Conservation (phyloP, 2,329 filamentous ascomycete species). For the Phaeoacremonium minimum region DNA sequence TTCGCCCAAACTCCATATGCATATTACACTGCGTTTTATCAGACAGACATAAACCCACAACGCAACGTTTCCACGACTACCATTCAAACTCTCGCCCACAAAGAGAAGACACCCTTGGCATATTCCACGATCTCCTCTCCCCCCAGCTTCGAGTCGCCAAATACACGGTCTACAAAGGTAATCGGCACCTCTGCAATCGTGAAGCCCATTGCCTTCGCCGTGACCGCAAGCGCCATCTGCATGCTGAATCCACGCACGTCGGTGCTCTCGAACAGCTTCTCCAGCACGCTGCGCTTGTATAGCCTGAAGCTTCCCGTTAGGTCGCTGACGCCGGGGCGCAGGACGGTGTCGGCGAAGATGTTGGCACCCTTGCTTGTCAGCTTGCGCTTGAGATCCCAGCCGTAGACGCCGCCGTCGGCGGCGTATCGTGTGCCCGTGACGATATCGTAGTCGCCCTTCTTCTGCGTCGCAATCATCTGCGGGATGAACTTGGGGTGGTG, state of each 20-base stretch:
- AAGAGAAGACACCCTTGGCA: slow-evolving; percentile 73
- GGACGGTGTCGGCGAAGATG: slow-evolving; percentile 89
- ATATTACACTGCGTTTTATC: too few species aligned
- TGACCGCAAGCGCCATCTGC: slow-evolving; percentile 99
- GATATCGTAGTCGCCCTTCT: slow-evolving; percentile 80
- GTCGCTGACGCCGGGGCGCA: slow-evolving; percentile 91
- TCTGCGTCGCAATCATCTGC: slow-evolving; percentile 82
- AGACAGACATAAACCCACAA: too few species aligned
- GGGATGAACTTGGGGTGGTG: slow-evolving; percentile 99
- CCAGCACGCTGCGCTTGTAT: slow-evolving; percentile 86
- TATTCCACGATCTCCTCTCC: slow-evolving; percentile 97
- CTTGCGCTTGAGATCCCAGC: slow-evolving; percentile 93
- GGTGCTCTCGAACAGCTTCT: slow-evolving; percentile 85
- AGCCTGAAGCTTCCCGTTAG: slow-evolving; percentile 90
- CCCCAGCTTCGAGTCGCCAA: slow-evolving; percentile 79
- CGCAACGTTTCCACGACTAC: background rate
- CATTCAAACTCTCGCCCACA: slow-evolving; percentile 72
- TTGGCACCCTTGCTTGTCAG: slow-evolving; percentile 85
- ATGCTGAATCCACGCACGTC: slow-evolving; percentile 98
- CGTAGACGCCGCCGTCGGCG: slow-evolving; percentile 82
- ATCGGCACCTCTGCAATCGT: slow-evolving; percentile 95
- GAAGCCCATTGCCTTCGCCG: slow-evolving; percentile 93
- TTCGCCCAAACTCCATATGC: too few species aligned
- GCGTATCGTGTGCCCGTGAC: slow-evolving; percentile 95
- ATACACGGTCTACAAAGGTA: slow-evolving; percentile 90